phyloP scores from a whole-genome alignment of 495 filamentous ascomycete species.

The Penicilliopsis zonata region DNA sequence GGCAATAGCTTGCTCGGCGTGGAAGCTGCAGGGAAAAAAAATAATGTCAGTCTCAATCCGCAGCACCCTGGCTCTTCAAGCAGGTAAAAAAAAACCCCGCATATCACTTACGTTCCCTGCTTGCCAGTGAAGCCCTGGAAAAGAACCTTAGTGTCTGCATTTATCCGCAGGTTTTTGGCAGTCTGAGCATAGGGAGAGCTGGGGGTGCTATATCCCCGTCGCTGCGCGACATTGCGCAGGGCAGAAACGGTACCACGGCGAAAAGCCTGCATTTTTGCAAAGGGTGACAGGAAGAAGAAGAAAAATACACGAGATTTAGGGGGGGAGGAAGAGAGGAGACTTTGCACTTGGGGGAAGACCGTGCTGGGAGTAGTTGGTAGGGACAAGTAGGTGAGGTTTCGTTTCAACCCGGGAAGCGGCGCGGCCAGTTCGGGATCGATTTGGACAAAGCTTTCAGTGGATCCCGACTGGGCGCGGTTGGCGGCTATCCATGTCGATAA shows the following conservation, averaged over 20 bases:
- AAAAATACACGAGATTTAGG: no score
- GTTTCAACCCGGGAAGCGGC: slow-evolving; percentile 10
- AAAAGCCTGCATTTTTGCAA: slow-evolving; percentile 41
- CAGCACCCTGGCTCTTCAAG: no score
- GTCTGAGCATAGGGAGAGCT: slow-evolving; percentile 67
- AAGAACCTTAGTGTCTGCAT: slow-evolving; percentile 80
- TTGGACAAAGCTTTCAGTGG: slow-evolving; percentile 32
- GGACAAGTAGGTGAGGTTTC: background rate
- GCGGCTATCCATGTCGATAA: slow-evolving; percentile 12
- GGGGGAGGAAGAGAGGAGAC: slow-evolving; percentile 9
- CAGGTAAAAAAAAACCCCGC: no score
- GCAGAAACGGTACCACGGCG: slow-evolving; percentile 37
- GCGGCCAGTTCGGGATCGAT: slow-evolving; percentile 10
- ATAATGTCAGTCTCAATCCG: slow-evolving; percentile 30
- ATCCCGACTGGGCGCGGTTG: slow-evolving; percentile 18
- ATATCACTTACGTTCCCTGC: slow-evolving; percentile 82
- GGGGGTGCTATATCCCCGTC: slow-evolving; percentile 57
- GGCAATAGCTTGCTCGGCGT: slow-evolving; percentile 94
- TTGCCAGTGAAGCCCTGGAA: slow-evolving; percentile 98
- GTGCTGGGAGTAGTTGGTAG: slow-evolving; percentile 6
- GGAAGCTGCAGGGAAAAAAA: slow-evolving; percentile 56
- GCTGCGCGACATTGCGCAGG: slow-evolving; percentile 37
- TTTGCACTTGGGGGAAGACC: background rate
- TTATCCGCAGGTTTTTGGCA: slow-evolving; percentile 84
- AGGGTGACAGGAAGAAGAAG: slow-evolving; percentile 6